Base-by-base conservation (phyloP, 2,329 filamentous ascomycete species). In the Penicillium sclerotiorum region DNA sequence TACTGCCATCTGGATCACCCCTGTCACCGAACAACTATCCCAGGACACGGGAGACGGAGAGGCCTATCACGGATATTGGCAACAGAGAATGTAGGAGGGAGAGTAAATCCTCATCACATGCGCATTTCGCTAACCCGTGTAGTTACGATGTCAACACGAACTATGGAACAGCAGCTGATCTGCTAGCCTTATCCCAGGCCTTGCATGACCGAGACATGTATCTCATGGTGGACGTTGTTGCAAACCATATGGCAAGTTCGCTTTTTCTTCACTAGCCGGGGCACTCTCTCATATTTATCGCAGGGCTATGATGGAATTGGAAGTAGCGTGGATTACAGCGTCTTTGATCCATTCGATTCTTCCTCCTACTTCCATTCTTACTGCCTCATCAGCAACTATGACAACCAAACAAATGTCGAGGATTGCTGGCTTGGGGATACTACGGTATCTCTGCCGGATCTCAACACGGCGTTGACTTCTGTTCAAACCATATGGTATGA, bases 391-490 rank as follows among this genome's bases (percentile, higher is more conserved):
- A 54, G 49, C 13, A 63, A 86, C 64, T 85, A 83, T 68, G 62
- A 66, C 30, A 68, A 85, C 61, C 73, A 82, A 55, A 72, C 64
- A 1, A 72, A 67, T 17, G 63, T 67, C 2, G 63, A 70, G 37
- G 35, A 68, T 13, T 87, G 84, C 71, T 82, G 80, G 79, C 69
- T 80, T 15, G 79, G 78, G 17, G 75, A 78, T 50, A 73, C 71
- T n/a, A 76, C 73, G 13, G 77, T 82, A n/a, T 73, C 77, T 0
- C 78, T 89, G 1, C 83, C 85, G 0, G 85, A 89, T 56, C 65
- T 88, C 11, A 72, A 81, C 48, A 88, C 85, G 0, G 75, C 80
- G 35, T 71, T 74, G 23, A 45, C 69, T 0, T 65, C 67, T 1
- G 79, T 88, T 8, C 73, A 77, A 21, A 63, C 64, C 13, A 69